Percentiles rank a stretch among this genome's conserved stretches.
phyloP scores from a whole-genome alignment of 2,329 filamentous ascomycete species.

The Cylindrodendrum hubeiense region DNA sequence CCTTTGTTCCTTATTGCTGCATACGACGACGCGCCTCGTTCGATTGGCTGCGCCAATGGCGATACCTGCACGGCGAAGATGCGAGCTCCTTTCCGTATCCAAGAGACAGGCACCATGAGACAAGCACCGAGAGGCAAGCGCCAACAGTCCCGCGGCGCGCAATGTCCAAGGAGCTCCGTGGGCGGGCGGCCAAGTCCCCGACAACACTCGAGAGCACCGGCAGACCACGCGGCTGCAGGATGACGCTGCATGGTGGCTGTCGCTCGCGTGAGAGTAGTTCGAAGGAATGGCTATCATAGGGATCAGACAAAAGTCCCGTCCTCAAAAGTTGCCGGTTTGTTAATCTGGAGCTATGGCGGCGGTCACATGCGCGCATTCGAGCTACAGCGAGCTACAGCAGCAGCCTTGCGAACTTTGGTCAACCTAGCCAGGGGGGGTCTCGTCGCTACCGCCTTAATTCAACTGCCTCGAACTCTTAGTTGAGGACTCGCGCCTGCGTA shows the following conservation, averaged over 20 bases:
- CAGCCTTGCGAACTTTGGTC: not conserved
- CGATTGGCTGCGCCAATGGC: not conserved
- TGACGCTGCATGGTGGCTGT: conserved; percentile 20
- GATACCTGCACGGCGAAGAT: not conserved
- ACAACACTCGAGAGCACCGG: not conserved
- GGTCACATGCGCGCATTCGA: conserved; percentile 8
- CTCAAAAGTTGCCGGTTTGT: not conserved
- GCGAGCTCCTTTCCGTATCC: not conserved
- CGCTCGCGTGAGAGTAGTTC: not conserved
- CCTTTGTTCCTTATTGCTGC: not conserved
- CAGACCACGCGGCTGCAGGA: conserved; percentile 14
- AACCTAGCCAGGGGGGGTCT: not conserved
- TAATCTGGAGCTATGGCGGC: conserved; percentile 1
- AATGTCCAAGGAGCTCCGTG: not conserved
- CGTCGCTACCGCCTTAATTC: not conserved
- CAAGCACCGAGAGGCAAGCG: too few species aligned
- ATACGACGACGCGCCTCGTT: not conserved
- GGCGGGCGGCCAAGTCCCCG: not conserved
- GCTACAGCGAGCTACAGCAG: not conserved
- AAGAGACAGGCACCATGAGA: not conserved
- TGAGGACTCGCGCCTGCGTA: too few species aligned
- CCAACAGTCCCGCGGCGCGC: too few species aligned
- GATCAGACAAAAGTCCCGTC: conserved; percentile 27
- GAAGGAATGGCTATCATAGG: conserved; percentile 9
- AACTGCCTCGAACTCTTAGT: too few species aligned